phyloP scores from a whole-genome alignment of 345 rosid species.

The Zanthoxylum bungeanum region DNA sequence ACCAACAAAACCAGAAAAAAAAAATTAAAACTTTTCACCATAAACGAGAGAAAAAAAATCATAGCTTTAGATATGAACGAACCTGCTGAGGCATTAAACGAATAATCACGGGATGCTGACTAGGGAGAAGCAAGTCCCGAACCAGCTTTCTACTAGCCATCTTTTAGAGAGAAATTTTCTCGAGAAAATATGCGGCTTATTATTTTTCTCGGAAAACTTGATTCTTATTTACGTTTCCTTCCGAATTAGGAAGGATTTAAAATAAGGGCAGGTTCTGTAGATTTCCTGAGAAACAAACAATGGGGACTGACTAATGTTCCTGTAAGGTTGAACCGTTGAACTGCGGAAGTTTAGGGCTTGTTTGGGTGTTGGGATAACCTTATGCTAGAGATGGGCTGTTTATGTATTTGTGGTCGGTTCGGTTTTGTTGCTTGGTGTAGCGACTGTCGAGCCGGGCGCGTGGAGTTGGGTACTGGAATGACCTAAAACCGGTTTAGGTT shows the following conservation, averaged over 20 bases:
- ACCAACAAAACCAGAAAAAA: background rate
- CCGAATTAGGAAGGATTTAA: constrained; percentile 1
- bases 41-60: background rate
- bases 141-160: constrained; percentile 84
- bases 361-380: background rate
- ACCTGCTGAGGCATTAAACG: constrained; percentile 48
- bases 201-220: background rate
- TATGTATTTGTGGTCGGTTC: background rate
- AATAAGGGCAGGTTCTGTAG: background rate
- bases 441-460: too few species aligned
- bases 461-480: background rate
- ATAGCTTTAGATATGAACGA: constrained; percentile 2
- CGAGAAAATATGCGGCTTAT: background rate
- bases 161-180: background rate
- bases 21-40: constrained; percentile 9
- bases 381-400: background rate
- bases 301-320: background rate
- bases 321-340: too few species aligned
- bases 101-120: constrained; percentile 44
- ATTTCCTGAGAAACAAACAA: constrained; percentile 16
- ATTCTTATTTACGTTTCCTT: background rate
- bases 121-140: constrained; percentile 58
- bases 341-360: background rate
- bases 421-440: too few species aligned
- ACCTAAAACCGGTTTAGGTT: background rate